phyloP scores from a whole-genome alignment of 345 rosid genomes.

The Microthlaspi erraticum region DNA sequence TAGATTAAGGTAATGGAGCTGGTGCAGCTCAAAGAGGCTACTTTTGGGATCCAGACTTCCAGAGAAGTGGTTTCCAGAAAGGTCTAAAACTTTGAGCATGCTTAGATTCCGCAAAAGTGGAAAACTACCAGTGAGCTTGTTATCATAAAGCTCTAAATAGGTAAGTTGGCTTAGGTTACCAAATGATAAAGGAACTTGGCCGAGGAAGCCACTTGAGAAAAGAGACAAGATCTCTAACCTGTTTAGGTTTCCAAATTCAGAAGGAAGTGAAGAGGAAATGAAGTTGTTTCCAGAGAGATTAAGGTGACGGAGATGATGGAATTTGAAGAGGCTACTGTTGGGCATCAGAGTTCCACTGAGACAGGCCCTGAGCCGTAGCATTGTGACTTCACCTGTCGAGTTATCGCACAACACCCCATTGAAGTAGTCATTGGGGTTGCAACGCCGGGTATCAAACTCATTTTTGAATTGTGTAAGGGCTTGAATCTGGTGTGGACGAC shows the following conservation, averaged over 20 bases:
- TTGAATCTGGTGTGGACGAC: background rate
- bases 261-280: background rate
- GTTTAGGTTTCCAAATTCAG: background rate
- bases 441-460: background rate
- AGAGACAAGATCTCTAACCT: slow-evolving; percentile 2
- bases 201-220: background rate
- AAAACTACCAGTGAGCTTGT: background rate
- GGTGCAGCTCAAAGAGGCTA: background rate
- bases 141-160: background rate
- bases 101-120: background rate
- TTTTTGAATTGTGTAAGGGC: background rate
- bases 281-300: background rate
- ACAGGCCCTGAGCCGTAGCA: background rate
- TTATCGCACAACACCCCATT: too few relatives aligned
- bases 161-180: background rate
- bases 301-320: background rate
- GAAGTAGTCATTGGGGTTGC: background rate
- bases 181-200: background rate
- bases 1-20: background rate
- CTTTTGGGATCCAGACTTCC: background rate
- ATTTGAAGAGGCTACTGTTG: background rate
- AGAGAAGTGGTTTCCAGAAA: background rate
- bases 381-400: too few relatives aligned
- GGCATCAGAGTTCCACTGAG: background rate
- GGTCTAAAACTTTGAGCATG: background rate